Percentiles rank a stretch among this genome's conserved stretches.
phyloP scores from a whole-genome alignment of 352 stramenopile genomes.

The Phytopythium kandeliae region DNA sequence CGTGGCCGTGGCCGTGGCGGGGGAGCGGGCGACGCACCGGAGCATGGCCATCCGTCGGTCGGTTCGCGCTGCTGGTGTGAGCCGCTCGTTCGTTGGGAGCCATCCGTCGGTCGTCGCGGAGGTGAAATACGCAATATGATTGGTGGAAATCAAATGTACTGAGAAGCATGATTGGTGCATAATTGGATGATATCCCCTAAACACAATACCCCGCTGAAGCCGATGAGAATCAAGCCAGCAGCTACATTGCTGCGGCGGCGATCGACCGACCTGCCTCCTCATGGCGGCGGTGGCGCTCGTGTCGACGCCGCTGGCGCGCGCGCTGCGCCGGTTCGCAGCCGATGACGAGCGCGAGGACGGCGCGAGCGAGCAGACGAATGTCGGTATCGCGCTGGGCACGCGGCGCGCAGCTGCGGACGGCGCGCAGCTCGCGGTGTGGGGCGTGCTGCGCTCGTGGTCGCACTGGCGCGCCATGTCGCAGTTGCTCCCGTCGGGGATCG shows the following conservation, averaged over 20 bases:
- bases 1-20: no score
- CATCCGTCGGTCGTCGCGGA: no score
- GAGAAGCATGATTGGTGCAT: not conserved
- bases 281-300: constrained; percentile 21
- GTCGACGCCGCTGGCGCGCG: constrained; percentile 26
- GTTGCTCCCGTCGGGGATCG: constrained; percentile 9
- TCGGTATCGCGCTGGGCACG: constrained; percentile 20
- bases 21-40: not conserved
- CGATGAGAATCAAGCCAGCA: not conserved
- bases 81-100: not conserved
- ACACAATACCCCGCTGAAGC: not conserved
- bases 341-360: constrained; percentile 8
- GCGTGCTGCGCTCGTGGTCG: constrained; percentile 10
- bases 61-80: not conserved
- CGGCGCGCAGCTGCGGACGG: not conserved
- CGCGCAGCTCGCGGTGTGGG: constrained; percentile 18
- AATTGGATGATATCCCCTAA: not conserved
- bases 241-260: not conserved
- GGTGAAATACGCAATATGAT: no score
- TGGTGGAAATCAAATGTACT: not conserved
- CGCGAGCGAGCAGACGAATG: not conserved
- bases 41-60: constrained; percentile 2
- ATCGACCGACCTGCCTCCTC: not conserved
- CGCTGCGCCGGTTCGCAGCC: constrained; percentile 25
- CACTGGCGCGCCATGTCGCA: constrained; percentile 6